These are phyloP conservation scores for Entamoeba invadens DNA, from an alignment of 208 protist species.

Conservation along the genomic window DNA sequence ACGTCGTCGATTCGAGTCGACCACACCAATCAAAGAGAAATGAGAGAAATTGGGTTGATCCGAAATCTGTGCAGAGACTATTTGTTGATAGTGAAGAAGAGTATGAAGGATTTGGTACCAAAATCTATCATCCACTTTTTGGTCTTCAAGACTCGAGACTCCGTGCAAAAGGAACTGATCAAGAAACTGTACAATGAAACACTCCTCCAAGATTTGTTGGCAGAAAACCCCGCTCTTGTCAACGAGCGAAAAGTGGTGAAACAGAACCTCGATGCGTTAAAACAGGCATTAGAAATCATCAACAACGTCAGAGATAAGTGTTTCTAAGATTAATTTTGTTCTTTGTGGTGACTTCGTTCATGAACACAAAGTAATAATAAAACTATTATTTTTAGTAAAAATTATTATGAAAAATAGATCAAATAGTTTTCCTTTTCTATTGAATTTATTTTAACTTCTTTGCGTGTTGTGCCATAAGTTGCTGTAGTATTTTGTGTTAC, in stretches of 20 bases:
- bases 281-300: background rate
- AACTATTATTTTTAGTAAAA: too few species aligned
- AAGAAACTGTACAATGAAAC: constrained; percentile 71
- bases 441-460: too few species aligned
- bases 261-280: background rate
- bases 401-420: too few species aligned
- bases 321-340: too few species aligned
- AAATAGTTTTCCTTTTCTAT: too few species aligned
- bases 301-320: background rate
- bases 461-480: too few species aligned
- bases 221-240: constrained; percentile 60
- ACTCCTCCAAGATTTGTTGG: constrained; percentile 66
- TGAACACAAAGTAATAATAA: too few species aligned
- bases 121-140: constrained; percentile 91
- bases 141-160: constrained; percentile 63
- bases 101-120: constrained; percentile 74
- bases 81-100: constrained; percentile 64
- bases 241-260: background rate
- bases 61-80: constrained; percentile 35
- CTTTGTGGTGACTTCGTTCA: too few species aligned
- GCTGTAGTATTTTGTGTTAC: too few species aligned
- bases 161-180: constrained; percentile 72
- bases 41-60: constrained; percentile 18
- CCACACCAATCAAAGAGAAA: constrained; percentile 15
- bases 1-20: background rate